Percentiles rank a stretch among this genome's conserved stretches.
Evolutionary conservation across 2,329 filamentous ascomycete genomes (phyloP).

Genomic region (Podosphaera xanthii): DNA sequence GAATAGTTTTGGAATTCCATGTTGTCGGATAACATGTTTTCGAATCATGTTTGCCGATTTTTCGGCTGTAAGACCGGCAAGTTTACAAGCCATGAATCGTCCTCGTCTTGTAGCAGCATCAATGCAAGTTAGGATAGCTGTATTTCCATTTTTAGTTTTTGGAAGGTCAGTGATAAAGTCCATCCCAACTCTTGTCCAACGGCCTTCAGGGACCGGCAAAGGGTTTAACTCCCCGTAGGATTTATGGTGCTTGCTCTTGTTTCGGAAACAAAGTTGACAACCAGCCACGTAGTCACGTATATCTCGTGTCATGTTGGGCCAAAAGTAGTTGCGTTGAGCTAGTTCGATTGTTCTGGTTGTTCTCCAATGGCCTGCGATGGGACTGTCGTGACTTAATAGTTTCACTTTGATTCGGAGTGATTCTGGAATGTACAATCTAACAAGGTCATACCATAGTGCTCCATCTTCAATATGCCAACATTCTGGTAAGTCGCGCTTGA

Average conservation of each 20-base stretch:
- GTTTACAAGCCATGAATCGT: background rate
- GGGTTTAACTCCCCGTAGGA: background rate
- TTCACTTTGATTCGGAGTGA: no score
- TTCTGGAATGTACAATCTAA: background rate
- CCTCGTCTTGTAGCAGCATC: background rate
- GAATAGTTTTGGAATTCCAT: background rate
- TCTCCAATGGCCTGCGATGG: no score
- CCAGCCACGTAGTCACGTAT: background rate
- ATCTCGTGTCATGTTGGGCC: background rate
- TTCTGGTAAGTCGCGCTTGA: background rate
- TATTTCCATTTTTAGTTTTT: background rate
- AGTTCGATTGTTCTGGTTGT: no score
- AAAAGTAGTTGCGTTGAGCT: background rate
- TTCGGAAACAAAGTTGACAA: background rate
- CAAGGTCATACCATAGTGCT: background rate
- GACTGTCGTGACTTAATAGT: no score
- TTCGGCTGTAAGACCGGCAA: background rate
- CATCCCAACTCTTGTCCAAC: background rate
- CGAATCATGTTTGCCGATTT: background rate
- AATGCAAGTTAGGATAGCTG: constrained; percentile 1
- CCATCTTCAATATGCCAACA: background rate
- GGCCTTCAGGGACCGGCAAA: background rate
- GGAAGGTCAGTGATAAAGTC: background rate
- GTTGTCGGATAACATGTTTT: background rate
- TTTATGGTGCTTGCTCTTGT: background rate